Evolutionary conservation across 371 early-diverging fungal genomes (phyloP).

Genomic region (Massospora cicadina): DNA sequence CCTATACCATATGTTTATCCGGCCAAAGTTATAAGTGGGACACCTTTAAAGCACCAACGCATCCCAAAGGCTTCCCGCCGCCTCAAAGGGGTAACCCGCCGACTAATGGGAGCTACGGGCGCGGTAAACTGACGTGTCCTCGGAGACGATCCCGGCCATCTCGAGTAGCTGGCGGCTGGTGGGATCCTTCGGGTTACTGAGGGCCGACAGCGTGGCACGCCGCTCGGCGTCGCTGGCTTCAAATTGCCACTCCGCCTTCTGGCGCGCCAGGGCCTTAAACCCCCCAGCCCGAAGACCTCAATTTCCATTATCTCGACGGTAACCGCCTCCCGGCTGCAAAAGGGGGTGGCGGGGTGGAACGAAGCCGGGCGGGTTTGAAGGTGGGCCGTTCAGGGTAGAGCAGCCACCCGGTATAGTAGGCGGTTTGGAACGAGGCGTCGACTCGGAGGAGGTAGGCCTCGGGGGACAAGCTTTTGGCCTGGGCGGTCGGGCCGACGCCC

Average conservation of each 20-base stretch:
- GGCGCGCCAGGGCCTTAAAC: conserved; percentile 21
- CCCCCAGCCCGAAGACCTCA: conserved; percentile 41
- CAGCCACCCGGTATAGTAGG: background rate
- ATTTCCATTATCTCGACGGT: conserved; percentile 30
- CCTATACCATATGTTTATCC: no score
- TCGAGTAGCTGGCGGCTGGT: conserved; percentile 6
- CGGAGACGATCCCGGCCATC: conserved; percentile 8
- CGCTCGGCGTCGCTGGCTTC: conserved; percentile 29
- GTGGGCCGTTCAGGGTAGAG: conserved; percentile 2
- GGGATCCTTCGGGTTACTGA: background rate
- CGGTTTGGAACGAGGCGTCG: conserved; percentile 13
- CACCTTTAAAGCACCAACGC: no score
- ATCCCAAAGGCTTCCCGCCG: no score
- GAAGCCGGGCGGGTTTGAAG: background rate
- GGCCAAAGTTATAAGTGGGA: no score
- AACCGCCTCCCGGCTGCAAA: conserved; percentile 13
- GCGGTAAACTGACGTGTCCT: background rate
- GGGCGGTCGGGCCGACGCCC: conserved; percentile 29
- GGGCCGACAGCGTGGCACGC: conserved; percentile 11
- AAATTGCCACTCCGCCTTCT: conserved; percentile 34
- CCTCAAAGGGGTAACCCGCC: no score
- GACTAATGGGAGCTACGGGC: no score
- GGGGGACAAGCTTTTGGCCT: conserved; percentile 7
- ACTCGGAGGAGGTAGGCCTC: conserved; percentile 9
- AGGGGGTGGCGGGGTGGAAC: conserved; percentile 3